A percentile compares a stretch with the other conserved stretches of the same genome.
Evolutionary conservation across 768 basidiomycete species (phyloP).

Genomic region (Agaricus sinodeliciosus): DNA sequence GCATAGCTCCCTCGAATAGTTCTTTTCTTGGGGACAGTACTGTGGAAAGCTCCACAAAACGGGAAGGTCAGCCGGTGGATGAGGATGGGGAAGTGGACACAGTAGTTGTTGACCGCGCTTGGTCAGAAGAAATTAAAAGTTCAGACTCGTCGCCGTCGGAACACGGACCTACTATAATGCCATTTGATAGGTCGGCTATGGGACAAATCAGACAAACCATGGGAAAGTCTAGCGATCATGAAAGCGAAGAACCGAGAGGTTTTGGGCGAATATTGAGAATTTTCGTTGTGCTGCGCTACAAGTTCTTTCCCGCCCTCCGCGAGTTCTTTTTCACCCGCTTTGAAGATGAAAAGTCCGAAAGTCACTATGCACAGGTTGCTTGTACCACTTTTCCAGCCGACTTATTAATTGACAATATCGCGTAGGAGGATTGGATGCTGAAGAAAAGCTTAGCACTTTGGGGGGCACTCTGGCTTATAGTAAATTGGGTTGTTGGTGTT

Average conservation of each 20-base stretch:
- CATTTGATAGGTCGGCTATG: constrained; percentile 2
- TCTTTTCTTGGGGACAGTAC: constrained; percentile 45
- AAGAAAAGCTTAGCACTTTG: constrained; percentile 60
- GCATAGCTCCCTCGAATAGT: constrained; percentile 49
- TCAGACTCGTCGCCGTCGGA: constrained; percentile 44
- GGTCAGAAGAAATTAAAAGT: constrained; percentile 55
- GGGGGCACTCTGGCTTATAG: constrained; percentile 56
- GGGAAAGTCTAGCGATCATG: constrained; percentile 25
- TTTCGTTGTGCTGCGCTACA: constrained; percentile 47
- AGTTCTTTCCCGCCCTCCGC: constrained; percentile 46
- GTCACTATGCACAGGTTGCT: constrained; percentile 33
- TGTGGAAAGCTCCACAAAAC: constrained; percentile 29
- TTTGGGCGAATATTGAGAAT: constrained; percentile 24
- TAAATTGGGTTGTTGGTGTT: constrained; percentile 63
- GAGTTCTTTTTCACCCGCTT: constrained; percentile 60
- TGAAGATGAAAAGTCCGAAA: constrained; percentile 45
- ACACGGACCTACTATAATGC: constrained; percentile 26
- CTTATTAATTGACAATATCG: not conserved
- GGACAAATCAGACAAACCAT: constrained; percentile 6
- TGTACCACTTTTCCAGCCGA: not conserved
- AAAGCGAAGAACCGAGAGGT: constrained; percentile 18
- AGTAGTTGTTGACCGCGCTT: constrained; percentile 69
- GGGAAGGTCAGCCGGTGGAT: constrained; percentile 16
- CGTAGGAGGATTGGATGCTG: constrained; percentile 67
- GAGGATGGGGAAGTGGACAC: constrained; percentile 50